Evolutionary conservation across 2,329 filamentous ascomycete species (phyloP), one percentile per base, ranked within the genome.

Genomic region (Aspergillus transmontanensis): DNA sequence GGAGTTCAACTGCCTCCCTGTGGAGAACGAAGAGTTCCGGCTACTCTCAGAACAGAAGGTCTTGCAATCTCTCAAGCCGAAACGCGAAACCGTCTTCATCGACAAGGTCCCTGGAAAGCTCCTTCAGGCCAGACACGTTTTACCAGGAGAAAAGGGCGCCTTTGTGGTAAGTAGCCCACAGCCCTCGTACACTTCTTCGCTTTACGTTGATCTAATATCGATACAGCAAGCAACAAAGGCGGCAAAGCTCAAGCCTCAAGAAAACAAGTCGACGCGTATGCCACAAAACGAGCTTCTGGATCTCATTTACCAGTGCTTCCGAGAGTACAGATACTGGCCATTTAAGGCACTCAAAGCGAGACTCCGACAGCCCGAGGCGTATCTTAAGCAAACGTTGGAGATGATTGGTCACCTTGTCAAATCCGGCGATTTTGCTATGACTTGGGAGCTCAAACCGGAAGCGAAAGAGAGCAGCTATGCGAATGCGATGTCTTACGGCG

Each of bases 331-430:
- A 71, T 98, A 95, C 79, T 99, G 94, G 94, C 89, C 91, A n/a
- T 91, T 98, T 84, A 94, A 92, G 74, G 87, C 90, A 6, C 86
- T 99, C 69, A 92, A 93, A 67, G 84, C 88, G 57, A 83, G 86
- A 64, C 86, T 96, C 45, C 87, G 89, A 64, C 95, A 99, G 79
- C 95, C 95, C 1, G 95, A 98, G 76, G 89, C 90, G n/a, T 98
- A 94, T 77, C 86, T 99, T 65, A 93, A 94, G 60, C 88, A 95
- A 75, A 90, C 89, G 0, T 81, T 99, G 69, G 90, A 94, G 66
- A 89, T 93, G 73, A 87, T 98, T 64, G 94, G 93, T 0, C 87
- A 91, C 23, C 81, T 97, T 64, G 89, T 96, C 75, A 92, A 93
- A 77, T 90, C 88, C 54, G 94, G 94, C 30, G 86, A 88, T 3